phyloP scores from a whole-genome alignment of 1,139 yeast genomes.

The Groenewaldozyma auringiensis region DNA sequence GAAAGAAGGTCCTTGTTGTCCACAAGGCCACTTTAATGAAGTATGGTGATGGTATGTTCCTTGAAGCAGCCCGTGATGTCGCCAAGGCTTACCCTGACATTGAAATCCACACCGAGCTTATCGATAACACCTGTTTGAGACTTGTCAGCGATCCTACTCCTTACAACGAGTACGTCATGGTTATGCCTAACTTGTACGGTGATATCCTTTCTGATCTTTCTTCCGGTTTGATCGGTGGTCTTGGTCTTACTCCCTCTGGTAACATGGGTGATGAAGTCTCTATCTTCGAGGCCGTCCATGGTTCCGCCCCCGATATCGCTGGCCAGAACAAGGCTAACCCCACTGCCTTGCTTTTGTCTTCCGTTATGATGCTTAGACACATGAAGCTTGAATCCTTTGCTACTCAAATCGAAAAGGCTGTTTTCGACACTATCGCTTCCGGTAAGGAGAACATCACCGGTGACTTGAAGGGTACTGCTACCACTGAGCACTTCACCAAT shows the following conservation, averaged over 20 bases:
- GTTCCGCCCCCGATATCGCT: constrained; percentile 97
- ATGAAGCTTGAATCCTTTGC: constrained; percentile 83
- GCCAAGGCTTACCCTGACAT: constrained; percentile 90
- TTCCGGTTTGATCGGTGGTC: constrained; percentile 96
- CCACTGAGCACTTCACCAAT: constrained; percentile 83
- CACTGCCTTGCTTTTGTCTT: constrained; percentile 89
- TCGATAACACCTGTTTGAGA: constrained; percentile 91
- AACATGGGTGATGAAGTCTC: constrained; percentile 98
- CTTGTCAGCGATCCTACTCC: constrained; percentile 83
- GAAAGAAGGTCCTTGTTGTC: constrained; percentile 86
- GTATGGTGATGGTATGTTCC: constrained; percentile 94
- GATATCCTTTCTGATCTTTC: constrained; percentile 94
- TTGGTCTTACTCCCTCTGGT: constrained; percentile 97
- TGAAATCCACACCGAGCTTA: constrained; percentile 72
- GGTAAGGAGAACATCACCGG: constrained; percentile 92
- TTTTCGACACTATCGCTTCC: constrained; percentile 85
- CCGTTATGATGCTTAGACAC: constrained; percentile 99
- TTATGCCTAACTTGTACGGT: constrained; percentile 99
- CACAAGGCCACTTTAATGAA: constrained; percentile 99
- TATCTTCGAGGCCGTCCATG: constrained; percentile 98
- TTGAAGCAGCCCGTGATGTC: constrained; percentile 81
- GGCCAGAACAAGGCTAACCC: constrained; percentile 99
- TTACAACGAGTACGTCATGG: constrained; percentile 84
- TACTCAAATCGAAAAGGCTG: constrained; percentile 79
- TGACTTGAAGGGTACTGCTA: constrained; percentile 89